phyloP scores from a whole-genome alignment of 208 protist species.

The Tritrichomonas musculus region DNA sequence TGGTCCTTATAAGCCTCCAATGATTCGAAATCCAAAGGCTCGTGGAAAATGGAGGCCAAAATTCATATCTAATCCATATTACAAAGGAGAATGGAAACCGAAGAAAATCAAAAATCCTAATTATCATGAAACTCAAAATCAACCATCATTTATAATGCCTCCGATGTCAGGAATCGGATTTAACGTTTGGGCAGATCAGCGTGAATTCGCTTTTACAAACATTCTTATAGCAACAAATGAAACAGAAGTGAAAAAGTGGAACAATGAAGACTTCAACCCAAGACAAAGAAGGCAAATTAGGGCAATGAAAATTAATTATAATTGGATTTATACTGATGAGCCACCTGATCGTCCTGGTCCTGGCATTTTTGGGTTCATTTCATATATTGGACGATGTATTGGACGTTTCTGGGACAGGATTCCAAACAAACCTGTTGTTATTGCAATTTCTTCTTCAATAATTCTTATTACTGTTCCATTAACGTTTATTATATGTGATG shows the following conservation, averaged over 20 bases:
- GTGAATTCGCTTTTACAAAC: neutral
- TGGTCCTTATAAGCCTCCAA: constrained; percentile 46
- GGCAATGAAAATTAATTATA: neutral
- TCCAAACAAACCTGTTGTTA: too few relatives aligned
- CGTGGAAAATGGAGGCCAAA: constrained; percentile 47
- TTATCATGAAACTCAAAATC: neutral
- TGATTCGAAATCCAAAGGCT: constrained; percentile 47
- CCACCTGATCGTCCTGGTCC: neutral
- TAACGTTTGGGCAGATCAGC: neutral
- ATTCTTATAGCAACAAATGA: neutral
- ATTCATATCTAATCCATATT: constrained; percentile 48
- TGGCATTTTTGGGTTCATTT: too few relatives aligned
- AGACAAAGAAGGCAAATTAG: neutral
- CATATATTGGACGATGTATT: too few relatives aligned
- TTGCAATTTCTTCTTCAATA: too few relatives aligned
- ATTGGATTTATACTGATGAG: neutral
- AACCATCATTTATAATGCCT: neutral
- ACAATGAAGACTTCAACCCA: neutral
- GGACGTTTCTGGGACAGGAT: too few relatives aligned
- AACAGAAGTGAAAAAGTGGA: neutral
- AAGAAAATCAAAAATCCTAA: constrained; percentile 48
- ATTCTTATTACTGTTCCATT: too few relatives aligned
- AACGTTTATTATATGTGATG: too few relatives aligned
- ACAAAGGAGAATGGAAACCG: constrained; percentile 50
- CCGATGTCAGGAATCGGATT: neutral